A percentile compares a stretch with the other conserved stretches of the same genome.
These are phyloP conservation scores for Graphilbum ipis-grandicollis DNA, from an alignment of 2,329 filamentous ascomycete genomes.

Conservation along the genomic window DNA sequence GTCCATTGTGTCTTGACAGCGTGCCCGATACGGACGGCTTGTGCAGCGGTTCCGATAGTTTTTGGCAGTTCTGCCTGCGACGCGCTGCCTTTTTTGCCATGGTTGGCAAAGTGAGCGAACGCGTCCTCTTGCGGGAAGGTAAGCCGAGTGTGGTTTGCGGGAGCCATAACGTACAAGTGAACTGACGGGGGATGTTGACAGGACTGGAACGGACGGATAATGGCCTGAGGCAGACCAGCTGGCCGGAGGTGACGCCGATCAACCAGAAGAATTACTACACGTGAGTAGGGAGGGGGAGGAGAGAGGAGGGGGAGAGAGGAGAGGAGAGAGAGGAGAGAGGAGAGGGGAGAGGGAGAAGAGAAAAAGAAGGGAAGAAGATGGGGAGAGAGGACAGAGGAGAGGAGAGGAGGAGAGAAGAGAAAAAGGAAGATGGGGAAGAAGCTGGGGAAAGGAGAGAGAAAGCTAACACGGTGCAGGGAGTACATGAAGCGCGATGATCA, in stretches of 20 bases:
- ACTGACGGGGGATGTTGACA: too few relatives aligned
- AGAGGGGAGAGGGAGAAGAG: not conserved
- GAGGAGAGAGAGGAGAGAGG: too few relatives aligned
- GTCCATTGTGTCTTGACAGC: too few relatives aligned
- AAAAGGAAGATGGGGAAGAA: not conserved
- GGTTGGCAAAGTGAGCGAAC: conserved; percentile 49
- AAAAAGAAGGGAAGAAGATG: conserved; percentile 14
- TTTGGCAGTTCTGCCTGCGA: not conserved
- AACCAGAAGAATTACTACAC: conserved; percentile 99
- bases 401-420: not conserved
- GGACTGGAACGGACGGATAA: conserved; percentile 95
- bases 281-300: conserved; percentile 29
- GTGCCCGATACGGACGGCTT: too few relatives aligned
- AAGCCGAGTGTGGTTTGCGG: too few relatives aligned
- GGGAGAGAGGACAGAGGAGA: not conserved
- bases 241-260: conserved; percentile 84
- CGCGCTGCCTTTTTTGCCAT: conserved; percentile 17
- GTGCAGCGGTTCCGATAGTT: not conserved
- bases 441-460: conserved; percentile 4
- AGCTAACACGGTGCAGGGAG: conserved; percentile 31
- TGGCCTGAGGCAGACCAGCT: conserved; percentile 88
- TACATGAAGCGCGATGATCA: conserved; percentile 98
- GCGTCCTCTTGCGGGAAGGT: conserved; percentile 47
- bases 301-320: not conserved
- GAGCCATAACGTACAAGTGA: too few relatives aligned